A percentile compares a stretch with the other conserved stretches of the same genome.
These are phyloP conservation scores for Vanrija pseudolonga DNA, from an alignment of 1,284 basidiomycete species.

Conservation along the genomic window DNA sequence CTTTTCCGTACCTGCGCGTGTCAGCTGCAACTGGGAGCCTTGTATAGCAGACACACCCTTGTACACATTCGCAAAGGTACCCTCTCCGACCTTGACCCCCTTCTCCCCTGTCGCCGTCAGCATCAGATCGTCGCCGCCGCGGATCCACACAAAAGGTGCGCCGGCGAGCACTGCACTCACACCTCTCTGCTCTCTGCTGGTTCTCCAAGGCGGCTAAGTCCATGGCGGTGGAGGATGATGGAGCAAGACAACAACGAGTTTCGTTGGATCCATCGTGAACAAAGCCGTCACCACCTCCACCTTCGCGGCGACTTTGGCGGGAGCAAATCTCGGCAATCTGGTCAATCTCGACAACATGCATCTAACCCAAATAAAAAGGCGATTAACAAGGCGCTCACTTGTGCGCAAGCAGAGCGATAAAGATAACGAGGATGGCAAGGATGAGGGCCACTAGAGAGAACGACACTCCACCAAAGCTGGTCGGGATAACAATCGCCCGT, in stretches of 20 bases:
- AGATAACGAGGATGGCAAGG: slow-evolving; percentile 18
- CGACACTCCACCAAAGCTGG: slow-evolving; percentile 39
- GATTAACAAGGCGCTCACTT: not conserved
- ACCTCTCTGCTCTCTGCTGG: slow-evolving; percentile 31
- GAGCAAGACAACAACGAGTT: not conserved
- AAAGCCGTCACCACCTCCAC: too few species aligned
- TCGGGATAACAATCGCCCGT: slow-evolving; percentile 72
- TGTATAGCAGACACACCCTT: slow-evolving; percentile 58
- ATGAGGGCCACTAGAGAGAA: slow-evolving; percentile 9
- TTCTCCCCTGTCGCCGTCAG: slow-evolving; percentile 53
- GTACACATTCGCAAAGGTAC: slow-evolving; percentile 96
- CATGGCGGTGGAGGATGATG: slow-evolving; percentile 19
- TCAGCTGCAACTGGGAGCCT: not conserved
- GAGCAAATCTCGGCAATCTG: too few species aligned
- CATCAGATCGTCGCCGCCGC: not conserved
- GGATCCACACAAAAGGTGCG: not conserved
- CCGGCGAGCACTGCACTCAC: slow-evolving; percentile 21
- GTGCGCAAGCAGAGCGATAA: slow-evolving; percentile 17
- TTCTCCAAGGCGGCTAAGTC: slow-evolving; percentile 45
- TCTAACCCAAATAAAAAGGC: too few species aligned
- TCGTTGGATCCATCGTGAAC: too few species aligned
- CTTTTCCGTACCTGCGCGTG: slow-evolving; percentile 28
- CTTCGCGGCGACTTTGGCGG: too few species aligned
- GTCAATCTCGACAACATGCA: too few species aligned
- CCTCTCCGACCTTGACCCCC: slow-evolving; percentile 88